Evolutionary conservation across 2,329 filamentous ascomycete genomes (phyloP).

Genomic region (Penicillium sp.): DNA sequence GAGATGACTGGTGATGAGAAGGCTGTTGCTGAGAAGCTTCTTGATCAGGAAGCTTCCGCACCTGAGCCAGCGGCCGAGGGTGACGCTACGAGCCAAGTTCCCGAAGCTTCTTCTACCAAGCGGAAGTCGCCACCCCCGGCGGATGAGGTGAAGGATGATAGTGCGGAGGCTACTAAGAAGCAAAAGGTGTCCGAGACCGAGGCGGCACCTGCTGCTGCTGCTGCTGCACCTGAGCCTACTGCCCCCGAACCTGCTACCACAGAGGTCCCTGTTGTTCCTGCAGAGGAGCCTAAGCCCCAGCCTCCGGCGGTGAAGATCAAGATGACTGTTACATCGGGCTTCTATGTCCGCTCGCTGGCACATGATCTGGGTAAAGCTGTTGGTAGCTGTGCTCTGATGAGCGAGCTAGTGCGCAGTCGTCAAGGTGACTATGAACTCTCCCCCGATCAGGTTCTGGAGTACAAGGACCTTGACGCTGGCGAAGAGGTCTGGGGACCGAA

Average conservation of each 20-base stretch:
- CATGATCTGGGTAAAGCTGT: conserved; percentile 86
- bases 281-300: conserved; percentile 24
- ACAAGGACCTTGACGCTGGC: conserved; percentile 70
- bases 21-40: conserved; percentile 68
- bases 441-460: conserved; percentile 71
- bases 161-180: conserved; percentile 29
- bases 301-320: conserved; percentile 76
- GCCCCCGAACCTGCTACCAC: conserved; percentile 15
- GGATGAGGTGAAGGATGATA: conserved; percentile 23
- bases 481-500: conserved; percentile 81
- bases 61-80: conserved; percentile 29
- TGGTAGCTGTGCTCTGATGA: conserved; percentile 81
- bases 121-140: conserved; percentile 37
- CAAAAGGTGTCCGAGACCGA: conserved; percentile 35
- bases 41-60: conserved; percentile 41
- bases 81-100: conserved; percentile 27
- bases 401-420: conserved; percentile 73
- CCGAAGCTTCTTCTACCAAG: conserved; percentile 29
- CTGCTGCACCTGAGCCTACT: conserved; percentile 10
- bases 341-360: conserved; percentile 92
- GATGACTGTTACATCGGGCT: conserved; percentile 92
- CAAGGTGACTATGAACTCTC: conserved; percentile 79
- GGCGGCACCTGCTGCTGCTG: conserved; percentile 13
- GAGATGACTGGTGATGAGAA: conserved; percentile 76
- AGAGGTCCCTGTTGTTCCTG: conserved; percentile 14